Base-by-base conservation (phyloP, 495 filamentous ascomycete species). In the Rostrohypoxylon terebratum region DNA sequence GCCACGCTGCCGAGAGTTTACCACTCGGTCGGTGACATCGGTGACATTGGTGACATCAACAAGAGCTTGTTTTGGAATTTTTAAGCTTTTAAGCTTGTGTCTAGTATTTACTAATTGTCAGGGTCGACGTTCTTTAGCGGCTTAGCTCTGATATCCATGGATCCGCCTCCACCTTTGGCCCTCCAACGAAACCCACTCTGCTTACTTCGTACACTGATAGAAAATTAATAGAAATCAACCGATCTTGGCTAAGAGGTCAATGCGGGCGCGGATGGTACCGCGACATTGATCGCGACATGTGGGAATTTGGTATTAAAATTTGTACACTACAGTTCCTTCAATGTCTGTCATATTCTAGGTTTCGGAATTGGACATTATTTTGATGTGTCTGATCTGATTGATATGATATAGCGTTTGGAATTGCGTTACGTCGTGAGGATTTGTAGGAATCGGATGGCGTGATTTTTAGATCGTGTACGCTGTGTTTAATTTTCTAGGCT, bases 381-480 rank as follows among this genome's bases (percentile, higher is more conserved):
- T 55, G 51, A 25, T 7, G 25, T 33, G 9, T 33, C 18, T 14
- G 23, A 16, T 25, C 4, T 6, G 6, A 16, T 13, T 6, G 6
- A 16, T 33, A 58, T 51, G 54, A 4, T 36, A 47, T 13, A 21
- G 20, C 4, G 20, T 25, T 13, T 23, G 31, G 20, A 55, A 21
- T 18, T 25, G 51, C 20, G 28, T 63, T 21, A 53, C 21, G 44
- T 63, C 21, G 33, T 25, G 55, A 18, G 1, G 58, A 50, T 36
- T 61, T 21, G 58, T 57, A 42, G 16, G 40, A 63, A 63, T 28
- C 3, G 21, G 48, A 18, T 23, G 23, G 28, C 5, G n/a, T 36
- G n/a, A 14, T 51, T 21, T 45, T 20, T 57, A 69, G 57, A 69
- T 69, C 57, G 62, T 63, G 36, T 36, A 55, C n/a, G 34, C 45